Base-by-base conservation (phyloP, 805 yeast species). In the Brettanomyces custersianus region DNA sequence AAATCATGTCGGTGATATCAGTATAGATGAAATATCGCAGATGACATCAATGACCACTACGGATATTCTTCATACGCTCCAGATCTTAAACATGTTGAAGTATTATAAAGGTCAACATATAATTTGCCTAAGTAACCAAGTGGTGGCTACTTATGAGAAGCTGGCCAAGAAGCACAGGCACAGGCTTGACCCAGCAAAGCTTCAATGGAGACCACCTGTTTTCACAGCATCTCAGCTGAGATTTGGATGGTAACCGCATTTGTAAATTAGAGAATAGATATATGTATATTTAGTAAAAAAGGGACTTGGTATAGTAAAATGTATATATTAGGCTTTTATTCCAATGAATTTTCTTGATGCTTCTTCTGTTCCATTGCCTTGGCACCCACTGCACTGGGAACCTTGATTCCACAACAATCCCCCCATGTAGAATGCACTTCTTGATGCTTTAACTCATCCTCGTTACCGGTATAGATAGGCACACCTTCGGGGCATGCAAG, bases 301-400 rank as follows among this genome's bases (percentile, higher is more conserved):
- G 28, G n/a, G n/a, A 7, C n/a, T 25, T 8, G 15, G 31, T 13
- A 13, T 4, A 28, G 13, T 15, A 28, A n/a, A n/a, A 21, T 19
- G 5, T 7, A 12, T 8, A 2, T 20, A 17, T 13, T n/a, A 18
- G 11, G 9, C 15, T 29, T 13, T 9, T 29, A 20, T 6, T 15
- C 7, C 8, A 16, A 13, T 29, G 31, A 13, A 29, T 29, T 9
- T 3, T 16, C 18, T 9, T 17, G 72, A 30, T 54, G 52, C 37
- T 54, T 55, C 22, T 50, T 48, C 22, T 54, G 60, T 35, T 65
- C 61, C 59, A 74, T 61, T 42, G 75, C 78, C 12, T 78, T 70
- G 0, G 96, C 98, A 0, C 96, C 97, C 38, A 87, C 74, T 0
- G 96, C 96, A 59, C 96, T 86, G 0, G 98, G 98, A 2, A 92